These are phyloP conservation scores for Metschnikowia rubicola DNA, from an alignment of 805 yeast genomes.

Conservation along the genomic window DNA sequence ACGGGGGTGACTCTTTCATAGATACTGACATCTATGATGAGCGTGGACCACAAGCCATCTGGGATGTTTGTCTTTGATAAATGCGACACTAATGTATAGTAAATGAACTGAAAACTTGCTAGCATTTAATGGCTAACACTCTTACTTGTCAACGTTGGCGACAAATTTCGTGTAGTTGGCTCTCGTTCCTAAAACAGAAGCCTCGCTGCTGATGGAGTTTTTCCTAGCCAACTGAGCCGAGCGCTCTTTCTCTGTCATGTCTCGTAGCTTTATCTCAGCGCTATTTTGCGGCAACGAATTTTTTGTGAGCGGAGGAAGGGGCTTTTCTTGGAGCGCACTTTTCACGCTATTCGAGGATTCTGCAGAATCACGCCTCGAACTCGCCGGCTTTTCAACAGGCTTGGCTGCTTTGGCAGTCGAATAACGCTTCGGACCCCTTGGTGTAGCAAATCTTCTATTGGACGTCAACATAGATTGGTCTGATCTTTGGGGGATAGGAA, in stretches of 20 bases:
- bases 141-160: conserved; percentile 23
- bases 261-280: neutral
- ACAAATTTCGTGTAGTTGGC: conserved; percentile 37
- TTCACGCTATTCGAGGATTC: neutral
- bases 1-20: conserved; percentile 60
- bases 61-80: conserved; percentile 48
- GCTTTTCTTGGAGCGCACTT: neutral
- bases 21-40: conserved; percentile 70
- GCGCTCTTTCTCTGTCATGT: neutral
- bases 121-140: too few relatives aligned
- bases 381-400: neutral
- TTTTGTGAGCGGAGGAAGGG: conserved; percentile 1
- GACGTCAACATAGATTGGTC: neutral
- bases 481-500: too few relatives aligned
- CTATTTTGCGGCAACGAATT: neutral
- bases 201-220: conserved; percentile 30
- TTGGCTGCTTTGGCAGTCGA: neutral
- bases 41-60: conserved; percentile 76
- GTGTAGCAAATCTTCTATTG: neutral
- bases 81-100: conserved; percentile 1
- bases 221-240: conserved; percentile 20
- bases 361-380: neutral
- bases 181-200: conserved; percentile 38
- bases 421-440: neutral
- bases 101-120: neutral